Evolutionary conservation across 352 stramenopile genomes (phyloP), one percentile per base, ranked within the genome.

Genomic region (Halophytophthora polymorphica): DNA sequence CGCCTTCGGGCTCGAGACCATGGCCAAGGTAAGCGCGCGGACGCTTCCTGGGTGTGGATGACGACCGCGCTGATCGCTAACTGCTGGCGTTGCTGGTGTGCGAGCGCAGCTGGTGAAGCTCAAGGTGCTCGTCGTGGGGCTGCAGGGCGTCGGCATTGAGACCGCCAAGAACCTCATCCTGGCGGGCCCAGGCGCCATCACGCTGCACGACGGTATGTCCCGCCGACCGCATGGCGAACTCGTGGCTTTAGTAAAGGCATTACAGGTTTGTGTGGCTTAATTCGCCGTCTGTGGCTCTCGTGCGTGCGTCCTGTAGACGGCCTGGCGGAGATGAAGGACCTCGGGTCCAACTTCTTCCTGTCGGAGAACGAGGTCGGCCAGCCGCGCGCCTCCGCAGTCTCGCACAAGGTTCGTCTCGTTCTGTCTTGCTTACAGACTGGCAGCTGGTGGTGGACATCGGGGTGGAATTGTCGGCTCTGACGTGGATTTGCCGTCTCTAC

Each of bases 331-430:
- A 72, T 88, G 15, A 86, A 88, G 52, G 91, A 98, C 62, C 61
- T 96, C n/a, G 92, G 92, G 22, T 61, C 61, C n/a, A 98, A 98
- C 57, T 98, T 98, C 52, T 98, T 97, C 57, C 62, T 98, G 14
- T 77, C 71, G 35, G 85, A 96, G 61, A 49, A 81, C 31, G 83
- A 95, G 52, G 70, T 95, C 12, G 84, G 83, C 8, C 58, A 77
- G 14, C 80, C 86, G 7, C 76, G 85, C 19, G 83, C 80, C 3
- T 39, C 54, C 2, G 78, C 77, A 1, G 79, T 86, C 39, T 61
- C 74, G 19, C 78, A 93, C 69, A 88, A 87, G 46, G 53, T 67
- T 29, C 12, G 46, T 14, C 17, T 50, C 21, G 4, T 31, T 10
- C 25, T 8, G 4, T 31, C 8, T 31, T 31, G 4, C 25, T 31